phyloP scores from a whole-genome alignment of 2,329 filamentous ascomycete genomes.

The Scedosporium dehoogii region DNA sequence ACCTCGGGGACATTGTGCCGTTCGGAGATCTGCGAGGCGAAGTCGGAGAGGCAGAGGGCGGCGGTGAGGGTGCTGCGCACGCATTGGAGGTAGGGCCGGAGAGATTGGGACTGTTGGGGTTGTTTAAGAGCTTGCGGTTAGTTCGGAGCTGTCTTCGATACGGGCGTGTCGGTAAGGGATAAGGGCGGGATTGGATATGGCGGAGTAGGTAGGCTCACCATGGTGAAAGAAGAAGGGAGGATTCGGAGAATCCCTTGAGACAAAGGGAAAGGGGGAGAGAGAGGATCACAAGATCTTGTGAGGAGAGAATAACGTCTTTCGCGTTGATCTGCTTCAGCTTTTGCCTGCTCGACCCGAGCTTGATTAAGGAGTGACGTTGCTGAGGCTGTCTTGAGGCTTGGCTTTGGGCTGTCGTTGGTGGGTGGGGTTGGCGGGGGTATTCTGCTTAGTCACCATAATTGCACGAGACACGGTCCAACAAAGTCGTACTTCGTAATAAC shows the following conservation, averaged over 20 bases:
- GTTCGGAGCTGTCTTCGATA: background rate
- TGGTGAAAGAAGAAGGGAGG: background rate
- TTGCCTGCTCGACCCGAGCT: too few relatives aligned
- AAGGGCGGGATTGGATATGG: background rate
- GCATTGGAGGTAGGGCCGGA: slow-evolving; percentile 92
- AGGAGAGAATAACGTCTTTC: background rate
- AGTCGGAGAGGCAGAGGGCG: slow-evolving; percentile 82
- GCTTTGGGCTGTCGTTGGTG: background rate
- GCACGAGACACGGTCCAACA: too few relatives aligned
- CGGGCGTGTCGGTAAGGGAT: background rate
- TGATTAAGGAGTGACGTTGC: background rate
- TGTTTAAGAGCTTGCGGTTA: background rate
- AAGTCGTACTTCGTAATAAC: too few relatives aligned
- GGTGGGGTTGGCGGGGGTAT: slow-evolving; percentile 1
- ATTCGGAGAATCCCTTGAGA: background rate
- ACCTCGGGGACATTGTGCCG: slow-evolving; percentile 97
- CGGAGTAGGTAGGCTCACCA: background rate
- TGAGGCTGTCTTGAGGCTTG: background rate
- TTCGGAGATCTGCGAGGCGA: slow-evolving; percentile 93
- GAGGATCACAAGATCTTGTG: background rate
- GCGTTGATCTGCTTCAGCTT: background rate
- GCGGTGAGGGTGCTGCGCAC: slow-evolving; percentile 91
- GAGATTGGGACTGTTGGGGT: slow-evolving; percentile 69
- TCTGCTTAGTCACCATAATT: background rate
- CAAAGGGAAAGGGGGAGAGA: background rate